A percentile compares a stretch with the other conserved stretches of the same genome.
Evolutionary conservation across 768 basidiomycete species (phyloP).

Genomic region (Kwoniella sp.): DNA sequence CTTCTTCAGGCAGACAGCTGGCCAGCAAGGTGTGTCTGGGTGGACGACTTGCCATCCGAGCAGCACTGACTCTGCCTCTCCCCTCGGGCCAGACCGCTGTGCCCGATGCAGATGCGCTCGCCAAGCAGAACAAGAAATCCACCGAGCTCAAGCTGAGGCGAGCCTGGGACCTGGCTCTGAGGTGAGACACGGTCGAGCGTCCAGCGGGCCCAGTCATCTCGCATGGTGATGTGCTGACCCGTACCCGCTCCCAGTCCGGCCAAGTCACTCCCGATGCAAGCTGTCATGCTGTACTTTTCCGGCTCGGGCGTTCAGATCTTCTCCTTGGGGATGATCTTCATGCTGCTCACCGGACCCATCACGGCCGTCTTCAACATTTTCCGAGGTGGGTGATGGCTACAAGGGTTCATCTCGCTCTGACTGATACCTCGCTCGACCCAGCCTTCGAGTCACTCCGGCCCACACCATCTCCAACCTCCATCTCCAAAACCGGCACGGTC

Average conservation of each 20-base stretch:
- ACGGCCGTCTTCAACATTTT: slow-evolving; percentile 77
- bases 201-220: neutral
- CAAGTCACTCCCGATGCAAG: slow-evolving; percentile 92
- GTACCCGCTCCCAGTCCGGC: slow-evolving; percentile 56
- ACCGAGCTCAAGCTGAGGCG: slow-evolving; percentile 44
- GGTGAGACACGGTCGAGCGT: slow-evolving; percentile 26
- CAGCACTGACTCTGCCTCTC: neutral
- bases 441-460: slow-evolving; percentile 68
- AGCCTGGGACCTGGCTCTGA: slow-evolving; percentile 47
- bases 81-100: neutral
- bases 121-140: slow-evolving; percentile 17
- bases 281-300: slow-evolving; percentile 98
- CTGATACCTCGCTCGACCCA: too few species aligned
- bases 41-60: neutral
- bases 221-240: neutral
- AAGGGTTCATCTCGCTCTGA: too few species aligned
- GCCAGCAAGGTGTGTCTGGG: slow-evolving; percentile 8
- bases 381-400: slow-evolving; percentile 63
- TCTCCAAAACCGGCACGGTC: slow-evolving; percentile 1
- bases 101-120: slow-evolving; percentile 18
- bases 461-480: slow-evolving; percentile 14
- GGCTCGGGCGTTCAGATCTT: slow-evolving; percentile 94
- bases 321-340: slow-evolving; percentile 92
- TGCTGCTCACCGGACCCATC: slow-evolving; percentile 81
- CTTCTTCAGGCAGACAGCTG: slow-evolving; percentile 11